Conservation (phyloP, 768 basidiomycete genomes). For the Leccinum ochraceum region DNA sequence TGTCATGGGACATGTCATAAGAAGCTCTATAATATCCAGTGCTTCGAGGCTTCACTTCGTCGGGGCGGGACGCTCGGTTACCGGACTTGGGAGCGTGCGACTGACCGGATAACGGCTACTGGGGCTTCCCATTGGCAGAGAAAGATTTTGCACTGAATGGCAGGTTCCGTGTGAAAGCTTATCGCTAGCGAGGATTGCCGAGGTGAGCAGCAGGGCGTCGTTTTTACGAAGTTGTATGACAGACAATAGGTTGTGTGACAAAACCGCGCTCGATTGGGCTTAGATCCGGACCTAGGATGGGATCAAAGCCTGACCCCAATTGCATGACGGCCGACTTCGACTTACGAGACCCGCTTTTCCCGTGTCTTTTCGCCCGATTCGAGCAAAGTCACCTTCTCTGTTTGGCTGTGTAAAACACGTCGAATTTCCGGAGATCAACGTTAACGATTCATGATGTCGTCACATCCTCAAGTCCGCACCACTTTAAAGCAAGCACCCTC, state of each 20-base stretch:
- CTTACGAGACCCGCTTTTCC: constrained; percentile 38
- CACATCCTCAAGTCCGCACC: constrained; percentile 21
- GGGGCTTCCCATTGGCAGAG: constrained; percentile 11
- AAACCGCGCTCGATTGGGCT: constrained; percentile 9
- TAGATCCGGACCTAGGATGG: constrained; percentile 19
- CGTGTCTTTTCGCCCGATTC: constrained; percentile 34
- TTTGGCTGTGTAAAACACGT: constrained; percentile 26
- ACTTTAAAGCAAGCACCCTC: constrained; percentile 26
- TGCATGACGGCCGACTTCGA: constrained; percentile 33
- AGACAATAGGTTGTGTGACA: constrained; percentile 8
- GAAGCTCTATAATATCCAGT: constrained; percentile 2
- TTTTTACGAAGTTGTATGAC: not conserved
- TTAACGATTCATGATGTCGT: constrained; percentile 24
- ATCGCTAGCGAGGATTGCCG: not conserved
- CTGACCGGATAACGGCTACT: constrained; percentile 27
- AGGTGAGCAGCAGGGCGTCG: not conserved
- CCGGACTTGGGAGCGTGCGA: constrained; percentile 21
- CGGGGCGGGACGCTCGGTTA: constrained; percentile 14
- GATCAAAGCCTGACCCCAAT: constrained; percentile 28
- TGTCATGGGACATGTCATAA: constrained; percentile 13
- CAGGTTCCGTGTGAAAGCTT: not conserved
- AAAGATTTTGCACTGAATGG: not conserved
- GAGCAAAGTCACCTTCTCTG: constrained; percentile 13
- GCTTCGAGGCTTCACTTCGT: constrained; percentile 20
- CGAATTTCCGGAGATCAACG: constrained; percentile 34